Percentiles rank a stretch among this genome's conserved stretches.
Conservation (phyloP, 495 filamentous ascomycete genomes). For the Podospora fimiseda region DNA sequence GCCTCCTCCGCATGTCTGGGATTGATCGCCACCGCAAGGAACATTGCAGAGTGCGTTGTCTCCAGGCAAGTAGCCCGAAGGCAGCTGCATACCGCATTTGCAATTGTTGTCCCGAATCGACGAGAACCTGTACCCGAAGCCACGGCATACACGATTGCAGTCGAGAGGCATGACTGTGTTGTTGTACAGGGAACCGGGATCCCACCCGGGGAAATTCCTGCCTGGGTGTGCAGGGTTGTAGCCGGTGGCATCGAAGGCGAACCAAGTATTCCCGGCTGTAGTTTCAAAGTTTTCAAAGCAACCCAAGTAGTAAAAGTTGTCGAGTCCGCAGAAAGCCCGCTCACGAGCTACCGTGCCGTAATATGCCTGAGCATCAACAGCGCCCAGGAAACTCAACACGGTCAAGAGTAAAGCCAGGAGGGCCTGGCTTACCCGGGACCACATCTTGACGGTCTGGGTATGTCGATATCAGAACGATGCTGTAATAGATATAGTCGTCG, state of each 20-base stretch:
- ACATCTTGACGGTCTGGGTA: conserved; percentile 9
- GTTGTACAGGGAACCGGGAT: conserved; percentile 16
- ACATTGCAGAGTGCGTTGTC: conserved; percentile 5
- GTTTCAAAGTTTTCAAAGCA: conserved; percentile 14
- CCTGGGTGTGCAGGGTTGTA: conserved; percentile 12
- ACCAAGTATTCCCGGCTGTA: neutral
- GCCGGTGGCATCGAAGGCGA: conserved; percentile 9
- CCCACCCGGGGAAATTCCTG: conserved; percentile 15
- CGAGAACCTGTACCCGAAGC: conserved; percentile 23
- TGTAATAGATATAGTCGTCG: neutral
- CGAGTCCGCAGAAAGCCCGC: conserved; percentile 5
- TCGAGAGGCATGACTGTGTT: conserved; percentile 19
- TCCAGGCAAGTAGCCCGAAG: neutral
- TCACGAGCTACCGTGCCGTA: conserved; percentile 11
- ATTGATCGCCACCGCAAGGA: conserved; percentile 10
- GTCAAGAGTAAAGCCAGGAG: conserved; percentile 23
- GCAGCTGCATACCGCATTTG: conserved; percentile 20
- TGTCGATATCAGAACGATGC: neutral
- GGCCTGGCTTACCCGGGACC: conserved; percentile 15
- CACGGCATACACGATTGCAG: conserved; percentile 22
- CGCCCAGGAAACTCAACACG: conserved; percentile 18
- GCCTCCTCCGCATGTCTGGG: conserved; percentile 14
- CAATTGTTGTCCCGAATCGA: conserved; percentile 16
- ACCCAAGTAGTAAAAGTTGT: conserved; percentile 19
- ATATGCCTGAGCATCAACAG: conserved; percentile 19